phyloP scores from a whole-genome alignment of 768 basidiomycete species.

The Chalciporus pseudorubinellus region DNA sequence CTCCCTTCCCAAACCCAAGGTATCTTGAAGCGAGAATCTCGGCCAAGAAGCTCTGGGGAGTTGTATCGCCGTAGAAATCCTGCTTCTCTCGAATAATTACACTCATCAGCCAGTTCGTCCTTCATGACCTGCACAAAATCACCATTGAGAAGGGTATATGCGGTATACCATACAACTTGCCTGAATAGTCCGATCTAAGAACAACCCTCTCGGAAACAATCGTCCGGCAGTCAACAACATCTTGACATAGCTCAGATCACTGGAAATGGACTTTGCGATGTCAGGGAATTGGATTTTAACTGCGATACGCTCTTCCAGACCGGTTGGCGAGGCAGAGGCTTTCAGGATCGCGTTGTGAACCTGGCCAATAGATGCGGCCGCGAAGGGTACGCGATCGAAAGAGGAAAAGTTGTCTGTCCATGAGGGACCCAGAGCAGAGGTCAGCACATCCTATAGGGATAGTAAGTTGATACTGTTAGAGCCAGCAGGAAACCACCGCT shows the following conservation, averaged over 20 bases:
- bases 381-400: conserved; percentile 87
- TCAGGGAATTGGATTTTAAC: conserved; percentile 96
- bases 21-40: conserved; percentile 70
- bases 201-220: conserved; percentile 84
- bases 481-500: conserved; percentile 6
- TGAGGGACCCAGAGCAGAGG: conserved; percentile 64
- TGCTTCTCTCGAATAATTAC: conserved; percentile 86
- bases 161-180: conserved; percentile 33
- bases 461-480: neutral
- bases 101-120: conserved; percentile 88
- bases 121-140: conserved; percentile 68
- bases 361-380: conserved; percentile 96
- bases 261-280: conserved; percentile 80
- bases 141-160: neutral
- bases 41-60: conserved; percentile 46
- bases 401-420: conserved; percentile 71
- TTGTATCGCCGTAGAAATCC: conserved; percentile 62
- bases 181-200: conserved; percentile 83
- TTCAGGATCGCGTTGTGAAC: conserved; percentile 77
- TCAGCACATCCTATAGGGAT: conserved; percentile 60
- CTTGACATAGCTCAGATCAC: conserved; percentile 84
- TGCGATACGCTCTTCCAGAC: conserved; percentile 57
- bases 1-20: conserved; percentile 86
- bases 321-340: conserved; percentile 50
- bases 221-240: conserved; percentile 76